Evolutionary conservation across 768 basidiomycete species (phyloP).

Genomic region (Boletus speciosus): DNA sequence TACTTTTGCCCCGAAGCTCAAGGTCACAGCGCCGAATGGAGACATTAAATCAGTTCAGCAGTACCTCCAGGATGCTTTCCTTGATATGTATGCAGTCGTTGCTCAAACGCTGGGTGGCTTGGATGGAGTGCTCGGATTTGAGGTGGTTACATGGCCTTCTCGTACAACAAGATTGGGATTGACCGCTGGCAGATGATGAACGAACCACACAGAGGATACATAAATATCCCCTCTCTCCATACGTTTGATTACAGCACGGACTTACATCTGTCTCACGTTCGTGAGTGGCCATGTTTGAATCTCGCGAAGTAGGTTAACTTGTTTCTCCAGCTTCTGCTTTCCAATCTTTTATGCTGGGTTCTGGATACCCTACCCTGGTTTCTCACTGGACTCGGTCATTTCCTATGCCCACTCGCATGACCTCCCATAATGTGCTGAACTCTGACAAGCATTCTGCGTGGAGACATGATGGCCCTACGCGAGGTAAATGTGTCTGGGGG

Average conservation of each 20-base stretch:
- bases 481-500: constrained; percentile 79
- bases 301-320: not conserved
- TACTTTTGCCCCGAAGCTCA: constrained; percentile 75
- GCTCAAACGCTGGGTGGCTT: constrained; percentile 67
- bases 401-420: constrained; percentile 78
- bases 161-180: not conserved
- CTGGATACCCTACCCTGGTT: constrained; percentile 80
- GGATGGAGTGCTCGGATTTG: constrained; percentile 82
- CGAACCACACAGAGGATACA: constrained; percentile 92
- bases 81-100: constrained; percentile 71
- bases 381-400: constrained; percentile 81
- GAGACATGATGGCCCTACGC: constrained; percentile 70
- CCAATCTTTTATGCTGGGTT: constrained; percentile 89
- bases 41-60: constrained; percentile 65
- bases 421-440: constrained; percentile 59
- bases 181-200: constrained; percentile 69
- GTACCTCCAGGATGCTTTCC: constrained; percentile 78
- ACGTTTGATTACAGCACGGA: constrained; percentile 93
- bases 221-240: constrained; percentile 76
- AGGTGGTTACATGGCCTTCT: constrained; percentile 46
- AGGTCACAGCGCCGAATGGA: constrained; percentile 44
- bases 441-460: constrained; percentile 58
- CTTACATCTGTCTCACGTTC: constrained; percentile 76
- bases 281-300: constrained; percentile 42
- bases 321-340: constrained; percentile 64